Conservation (phyloP, 139 green algal genomes). For the Coelastrella sp. region DNA sequence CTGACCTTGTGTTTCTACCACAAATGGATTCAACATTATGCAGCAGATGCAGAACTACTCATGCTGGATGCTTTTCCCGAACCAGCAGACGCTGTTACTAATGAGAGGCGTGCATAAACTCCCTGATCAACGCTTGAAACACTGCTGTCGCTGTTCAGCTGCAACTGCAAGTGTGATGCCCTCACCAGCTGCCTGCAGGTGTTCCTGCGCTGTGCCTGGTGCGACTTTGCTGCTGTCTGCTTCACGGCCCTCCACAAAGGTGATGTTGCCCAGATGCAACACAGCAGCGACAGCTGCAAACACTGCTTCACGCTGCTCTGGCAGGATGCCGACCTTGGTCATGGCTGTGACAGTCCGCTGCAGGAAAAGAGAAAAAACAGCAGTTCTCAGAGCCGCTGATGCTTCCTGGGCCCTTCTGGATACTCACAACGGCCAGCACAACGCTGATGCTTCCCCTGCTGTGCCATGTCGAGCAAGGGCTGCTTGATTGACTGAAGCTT, state of each 20-base stretch:
- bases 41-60: neutral
- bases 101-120: no score
- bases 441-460: no score
- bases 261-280: slow-evolving; percentile 96
- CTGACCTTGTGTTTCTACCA: neutral
- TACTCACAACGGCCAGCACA: no score
- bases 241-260: slow-evolving; percentile 75
- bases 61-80: no score
- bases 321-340: slow-evolving; percentile 93
- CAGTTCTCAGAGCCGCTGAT: no score
- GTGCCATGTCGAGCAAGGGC: no score
- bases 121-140: no score
- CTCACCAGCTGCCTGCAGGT: slow-evolving; percentile 53
- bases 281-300: slow-evolving; percentile 93
- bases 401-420: no score
- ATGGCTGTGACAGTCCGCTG: slow-evolving; percentile 92
- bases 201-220: slow-evolving; percentile 17
- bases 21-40: neutral
- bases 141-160: no score
- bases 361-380: neutral
- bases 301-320: slow-evolving; percentile 82
- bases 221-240: slow-evolving; percentile 39
- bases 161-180: neutral
- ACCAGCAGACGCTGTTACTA: no score
- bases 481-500: no score